phyloP scores from a whole-genome alignment of 371 early-diverging fungal species.

The Mucor indicus region DNA sequence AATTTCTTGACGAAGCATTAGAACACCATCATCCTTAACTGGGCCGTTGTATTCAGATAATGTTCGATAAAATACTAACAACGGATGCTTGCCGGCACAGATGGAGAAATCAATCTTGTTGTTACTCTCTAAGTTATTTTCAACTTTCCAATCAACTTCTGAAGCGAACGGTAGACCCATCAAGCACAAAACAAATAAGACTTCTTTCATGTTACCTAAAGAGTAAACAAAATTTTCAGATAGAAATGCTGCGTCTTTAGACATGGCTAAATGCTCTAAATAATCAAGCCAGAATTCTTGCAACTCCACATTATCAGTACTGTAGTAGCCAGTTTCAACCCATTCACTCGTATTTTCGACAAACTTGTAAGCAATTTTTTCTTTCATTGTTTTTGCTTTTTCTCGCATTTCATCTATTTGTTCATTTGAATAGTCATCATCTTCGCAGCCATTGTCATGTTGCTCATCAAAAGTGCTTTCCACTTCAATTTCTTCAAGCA shows the following conservation, averaged over 20 bases:
- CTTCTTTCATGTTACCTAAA: slow-evolving; percentile 25
- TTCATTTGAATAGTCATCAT: no score
- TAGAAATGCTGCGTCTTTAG: neutral
- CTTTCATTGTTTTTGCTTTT: slow-evolving; percentile 9
- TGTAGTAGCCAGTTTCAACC: slow-evolving; percentile 19
- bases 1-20: slow-evolving; percentile 34
- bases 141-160: slow-evolving; percentile 17
- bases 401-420: slow-evolving; percentile 22
- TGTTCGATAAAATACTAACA: slow-evolving; percentile 44
- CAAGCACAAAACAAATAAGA: slow-evolving; percentile 43
- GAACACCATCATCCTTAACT: neutral
- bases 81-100: slow-evolving; percentile 14
- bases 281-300: slow-evolving; percentile 58
- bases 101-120: neutral
- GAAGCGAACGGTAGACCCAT: slow-evolving; percentile 41
- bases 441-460: slow-evolving; percentile 10
- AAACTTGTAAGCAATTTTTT: slow-evolving; percentile 22
- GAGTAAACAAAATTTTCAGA: slow-evolving; percentile 46
- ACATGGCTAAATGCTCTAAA: slow-evolving; percentile 1
- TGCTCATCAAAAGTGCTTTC: no score
- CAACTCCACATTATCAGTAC: slow-evolving; percentile 10
- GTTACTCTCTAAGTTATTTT: neutral
- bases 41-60: slow-evolving; percentile 10
- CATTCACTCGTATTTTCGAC: slow-evolving; percentile 30
- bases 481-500: no score